Evolutionary conservation across 2,329 filamentous ascomycete genomes (phyloP), one percentile per base, ranked within the genome.

Genomic region (Ascocoryne sarcoides): DNA sequence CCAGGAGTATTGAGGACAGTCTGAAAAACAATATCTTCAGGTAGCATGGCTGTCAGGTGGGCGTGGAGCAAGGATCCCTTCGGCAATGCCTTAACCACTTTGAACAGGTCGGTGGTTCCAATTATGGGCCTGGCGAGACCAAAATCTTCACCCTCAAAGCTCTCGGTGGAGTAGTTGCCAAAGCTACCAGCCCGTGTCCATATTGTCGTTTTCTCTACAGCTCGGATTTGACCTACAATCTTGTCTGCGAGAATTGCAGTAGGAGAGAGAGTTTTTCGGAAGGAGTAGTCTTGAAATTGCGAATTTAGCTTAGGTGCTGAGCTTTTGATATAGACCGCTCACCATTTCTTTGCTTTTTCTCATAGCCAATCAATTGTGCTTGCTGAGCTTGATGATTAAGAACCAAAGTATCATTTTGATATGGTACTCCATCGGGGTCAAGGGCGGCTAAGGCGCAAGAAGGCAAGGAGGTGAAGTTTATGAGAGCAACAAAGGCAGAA

Each of bases 61-160:
- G 86, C 86, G 65, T 96, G 89, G 44, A 94, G 65, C 20, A 94
- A 68, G 7, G 81, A 73, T 10, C 90, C 92, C 61, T 96, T 96
- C 19, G 90, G 90, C 84, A 96, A 87, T 48, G 69, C 74, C 44
- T 79, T 75, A 12, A 95, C 74, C 52, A 95, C 92, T 49, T 78
- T 73, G 87, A 87, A 96, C 17, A 95, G 69, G 56, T 79, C 79
- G 10, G 86, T 94, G 51, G 71, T 70, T 62, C 94, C 86, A 77
- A 95, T 93, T 28, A 78, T 76, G n/a, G 79, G 75, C 62, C 88
- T 90, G 52, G 87, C 87, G 23, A 90, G 71, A 26, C 75, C 80
- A 63, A 95, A 95, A 26, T 26, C 84, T 94, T 92, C 82, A 95
- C 94, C 9, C 89, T 89, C 0, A 87, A 87, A 58, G 84, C 86